Evolutionary conservation across 257 asterid species (phyloP), one percentile per base, ranked within the genome.

Genomic region (Fraxinus cuspidata): DNA sequence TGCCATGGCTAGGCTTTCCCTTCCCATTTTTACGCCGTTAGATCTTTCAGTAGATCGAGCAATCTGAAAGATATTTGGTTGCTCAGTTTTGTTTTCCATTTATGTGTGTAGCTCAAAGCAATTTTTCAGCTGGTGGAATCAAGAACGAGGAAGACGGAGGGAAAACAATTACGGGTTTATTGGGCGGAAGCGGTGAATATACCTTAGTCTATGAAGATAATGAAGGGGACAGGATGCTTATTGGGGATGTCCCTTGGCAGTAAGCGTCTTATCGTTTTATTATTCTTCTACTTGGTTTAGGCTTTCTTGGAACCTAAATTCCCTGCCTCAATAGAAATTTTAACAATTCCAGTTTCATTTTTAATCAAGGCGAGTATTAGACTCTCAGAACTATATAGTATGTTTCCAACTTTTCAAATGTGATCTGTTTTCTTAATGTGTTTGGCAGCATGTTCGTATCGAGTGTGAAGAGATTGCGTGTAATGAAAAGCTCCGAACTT

Each of bases 161-260:
- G 83, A 86, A 77, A 67, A 76, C 35, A 42, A 86, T 90, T 3
- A 88, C 89, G 28, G 92, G 96, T 9, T 81, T 92, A 44, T 83
- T 95, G 88, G 96, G 93, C 16, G 91, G 97, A 51, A 91, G 89
- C 77, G 92, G 98, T 31, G 98, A 91, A 89, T 92, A 90, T 90
- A 92, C 98, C 63, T 97, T 95, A 19, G 96, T 95, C 42, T 95
- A 93, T 85, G 99, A 95, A 83, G 98, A 95, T 88, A 87, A 93
- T 77, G 99, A 95, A 88, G 99, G 99, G 71, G 99, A 95, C 86
- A 93, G 91, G 83, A 89, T 93, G 96, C 99, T 95, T 77, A 96
- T 93, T 75, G 98, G 98, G 63, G 98, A 95, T 89, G 96, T 94
- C 79, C 98, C 97, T 68, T 92, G 99, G 99, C 90, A 88, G 99